Conservation (phyloP, 2,329 filamentous ascomycete species). For the Sporothrix humicola region DNA sequence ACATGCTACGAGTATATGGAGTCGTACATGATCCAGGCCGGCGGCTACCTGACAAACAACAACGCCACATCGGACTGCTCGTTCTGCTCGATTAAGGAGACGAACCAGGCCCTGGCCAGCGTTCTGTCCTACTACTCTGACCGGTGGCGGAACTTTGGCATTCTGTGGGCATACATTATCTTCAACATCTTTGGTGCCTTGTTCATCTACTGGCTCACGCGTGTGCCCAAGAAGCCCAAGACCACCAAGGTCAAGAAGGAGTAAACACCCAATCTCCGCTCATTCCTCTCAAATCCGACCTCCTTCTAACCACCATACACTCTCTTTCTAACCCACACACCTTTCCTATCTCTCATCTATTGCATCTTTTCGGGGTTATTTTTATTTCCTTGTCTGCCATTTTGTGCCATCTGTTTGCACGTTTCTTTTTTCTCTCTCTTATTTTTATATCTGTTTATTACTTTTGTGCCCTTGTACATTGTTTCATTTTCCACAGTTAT, state of each 20-base stretch:
- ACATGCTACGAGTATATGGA: constrained; percentile 67
- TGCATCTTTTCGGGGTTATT: constrained; percentile 20
- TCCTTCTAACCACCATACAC: not conserved
- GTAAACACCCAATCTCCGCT: constrained; percentile 24
- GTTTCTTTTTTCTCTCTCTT: not conserved
- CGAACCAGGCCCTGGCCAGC: constrained; percentile 57
- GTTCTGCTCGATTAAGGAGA: constrained; percentile 60
- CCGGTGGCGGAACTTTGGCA: constrained; percentile 71
- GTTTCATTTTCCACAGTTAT: constrained; percentile 3
- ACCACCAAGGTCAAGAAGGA: constrained; percentile 37
- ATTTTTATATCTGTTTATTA: not conserved
- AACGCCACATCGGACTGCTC: constrained; percentile 57
- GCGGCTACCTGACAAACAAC: constrained; percentile 61
- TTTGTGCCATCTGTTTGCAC: constrained; percentile 18
- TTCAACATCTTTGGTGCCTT: constrained; percentile 59
- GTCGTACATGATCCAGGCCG: constrained; percentile 53
- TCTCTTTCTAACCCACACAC: too few relatives aligned
- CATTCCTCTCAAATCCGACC: not conserved
- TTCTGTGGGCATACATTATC: constrained; percentile 59
- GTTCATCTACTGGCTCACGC: constrained; percentile 40
- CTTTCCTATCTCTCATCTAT: not conserved
- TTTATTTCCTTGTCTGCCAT: constrained; percentile 12
- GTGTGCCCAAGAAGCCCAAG: constrained; percentile 40
- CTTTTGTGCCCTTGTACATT: constrained; percentile 16
- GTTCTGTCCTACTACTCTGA: constrained; percentile 61